phyloP scores from a whole-genome alignment of 164 flowering plant genomes.

The Magnolia officinalis region DNA sequence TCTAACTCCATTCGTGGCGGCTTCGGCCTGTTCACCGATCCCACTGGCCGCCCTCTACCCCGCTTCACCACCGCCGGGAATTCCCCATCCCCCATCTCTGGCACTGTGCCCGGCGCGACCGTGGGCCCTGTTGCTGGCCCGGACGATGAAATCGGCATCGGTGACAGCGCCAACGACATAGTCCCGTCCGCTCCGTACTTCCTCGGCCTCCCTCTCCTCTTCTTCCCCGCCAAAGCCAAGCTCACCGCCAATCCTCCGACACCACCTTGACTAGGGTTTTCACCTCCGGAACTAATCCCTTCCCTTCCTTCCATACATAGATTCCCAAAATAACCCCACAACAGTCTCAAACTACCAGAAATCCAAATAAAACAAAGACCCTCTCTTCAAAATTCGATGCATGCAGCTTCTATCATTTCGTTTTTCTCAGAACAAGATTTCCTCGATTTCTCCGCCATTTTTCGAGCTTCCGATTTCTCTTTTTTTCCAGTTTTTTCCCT shows the following conservation, averaged over 20 bases:
- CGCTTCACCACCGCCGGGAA: slow-evolving; percentile 61
- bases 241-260: slow-evolving; percentile 10
- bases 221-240: slow-evolving; percentile 42
- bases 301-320: slow-evolving; percentile 56
- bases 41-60: slow-evolving; percentile 60
- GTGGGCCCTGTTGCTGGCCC: slow-evolving; percentile 34
- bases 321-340: not conserved
- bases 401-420: not conserved
- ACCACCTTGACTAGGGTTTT: slow-evolving; percentile 34
- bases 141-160: slow-evolving; percentile 75
- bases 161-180: slow-evolving; percentile 55
- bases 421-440: slow-evolving; percentile 5
- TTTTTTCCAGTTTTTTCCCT: not conserved
- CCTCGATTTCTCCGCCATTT: slow-evolving; percentile 1
- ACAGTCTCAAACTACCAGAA: not conserved
- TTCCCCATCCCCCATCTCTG: slow-evolving; percentile 55
- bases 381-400: not conserved
- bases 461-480: too few relatives aligned
- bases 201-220: slow-evolving; percentile 96
- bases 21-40: slow-evolving; percentile 42
- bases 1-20: slow-evolving; percentile 1
- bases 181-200: slow-evolving; percentile 74
- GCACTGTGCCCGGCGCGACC: slow-evolving; percentile 1
- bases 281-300: slow-evolving; percentile 48
- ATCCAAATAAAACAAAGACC: not conserved